A percentile compares a stretch with the other conserved stretches of the same genome.
These are phyloP conservation scores for Tuber aestivum DNA, from an alignment of 495 filamentous ascomycete genomes.

Conservation along the genomic window DNA sequence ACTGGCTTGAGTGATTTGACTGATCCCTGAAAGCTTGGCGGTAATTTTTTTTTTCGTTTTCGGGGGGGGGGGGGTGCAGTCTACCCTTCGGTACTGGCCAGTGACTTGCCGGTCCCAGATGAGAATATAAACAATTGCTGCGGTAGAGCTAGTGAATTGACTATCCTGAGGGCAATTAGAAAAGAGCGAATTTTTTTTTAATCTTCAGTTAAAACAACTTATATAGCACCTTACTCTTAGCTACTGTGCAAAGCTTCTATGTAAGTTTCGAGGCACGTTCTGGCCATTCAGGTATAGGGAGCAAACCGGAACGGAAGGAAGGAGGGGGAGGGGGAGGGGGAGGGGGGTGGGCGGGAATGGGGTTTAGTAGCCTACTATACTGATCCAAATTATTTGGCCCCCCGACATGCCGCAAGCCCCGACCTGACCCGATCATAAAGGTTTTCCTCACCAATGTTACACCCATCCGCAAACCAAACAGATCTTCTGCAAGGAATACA, in stretches of 20 bases:
- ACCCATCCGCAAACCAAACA: neutral
- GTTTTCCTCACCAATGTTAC: neutral
- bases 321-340: neutral
- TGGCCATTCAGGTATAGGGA: neutral
- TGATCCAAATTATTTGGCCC: neutral
- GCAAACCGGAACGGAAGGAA: neutral
- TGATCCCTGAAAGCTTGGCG: neutral
- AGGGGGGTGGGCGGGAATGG: neutral
- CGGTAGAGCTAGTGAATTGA: neutral
- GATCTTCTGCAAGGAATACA: conserved; percentile 5
- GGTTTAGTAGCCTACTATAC: neutral
- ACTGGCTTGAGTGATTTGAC: conserved; percentile 1
- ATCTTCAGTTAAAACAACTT: neutral
- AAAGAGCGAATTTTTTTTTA: neutral
- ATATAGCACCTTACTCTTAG: neutral
- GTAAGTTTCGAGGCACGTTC: neutral
- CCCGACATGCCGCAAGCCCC: neutral
- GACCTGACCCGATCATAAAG: neutral
- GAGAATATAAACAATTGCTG: conserved; percentile 1
- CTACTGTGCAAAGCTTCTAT: neutral
- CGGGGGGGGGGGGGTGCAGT: neutral
- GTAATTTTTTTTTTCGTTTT: neutral
- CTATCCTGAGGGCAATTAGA: neutral
- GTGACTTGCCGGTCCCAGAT: neutral
- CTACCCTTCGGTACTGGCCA: neutral